Evolutionary conservation across 2,329 filamentous ascomycete species (phyloP), one percentile per base, ranked within the genome.

Genomic region (Scytalidium lignicola): DNA sequence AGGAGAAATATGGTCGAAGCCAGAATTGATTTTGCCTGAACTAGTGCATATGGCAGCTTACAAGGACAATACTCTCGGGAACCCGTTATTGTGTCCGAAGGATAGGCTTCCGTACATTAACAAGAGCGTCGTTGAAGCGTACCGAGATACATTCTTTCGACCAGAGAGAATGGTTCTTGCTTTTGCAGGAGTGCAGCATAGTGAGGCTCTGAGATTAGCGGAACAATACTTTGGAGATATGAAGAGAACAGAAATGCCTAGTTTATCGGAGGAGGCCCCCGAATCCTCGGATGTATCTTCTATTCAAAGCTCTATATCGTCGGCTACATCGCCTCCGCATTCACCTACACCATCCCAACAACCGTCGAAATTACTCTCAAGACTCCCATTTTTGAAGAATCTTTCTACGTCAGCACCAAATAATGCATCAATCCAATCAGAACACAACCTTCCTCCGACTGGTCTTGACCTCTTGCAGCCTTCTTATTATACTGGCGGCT

Each of bases 1-100:
- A 66, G 83, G 83, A 20, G 93, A 97, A 74, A 97, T 99, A 49
- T 99, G 93, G 93, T 86, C 86, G 60, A 97, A 95, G 75, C 91
- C 93, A 0, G 92, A 97, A 63, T 79, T 99, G 49, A 97, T 99
- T 59, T 74, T 99, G 52, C 93, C 93, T 0, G 93, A 99, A 71
- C 72, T 99, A 59, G 86, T 97, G 32, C 93, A 99, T 68, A 93
- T 91, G 74, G 90, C 93, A 9, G 93, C 91, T 2, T 99, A 89
- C 71, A 93, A 90, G 73, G 88, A 93, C 65, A 97, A 99, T 71
- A 97, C 93, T 0, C 76, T 99, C 12, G 93, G 93, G 32, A 95
- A 97, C 68, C 93, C 93, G 3, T 69, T 99, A 57, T 72, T 99
- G 45, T 99, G 93, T 65, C 93, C 93, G 0, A 82, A 86, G 63